These are phyloP conservation scores for Racocetra persica DNA, from an alignment of 371 early-diverging fungal species.

Conservation along the genomic window DNA sequence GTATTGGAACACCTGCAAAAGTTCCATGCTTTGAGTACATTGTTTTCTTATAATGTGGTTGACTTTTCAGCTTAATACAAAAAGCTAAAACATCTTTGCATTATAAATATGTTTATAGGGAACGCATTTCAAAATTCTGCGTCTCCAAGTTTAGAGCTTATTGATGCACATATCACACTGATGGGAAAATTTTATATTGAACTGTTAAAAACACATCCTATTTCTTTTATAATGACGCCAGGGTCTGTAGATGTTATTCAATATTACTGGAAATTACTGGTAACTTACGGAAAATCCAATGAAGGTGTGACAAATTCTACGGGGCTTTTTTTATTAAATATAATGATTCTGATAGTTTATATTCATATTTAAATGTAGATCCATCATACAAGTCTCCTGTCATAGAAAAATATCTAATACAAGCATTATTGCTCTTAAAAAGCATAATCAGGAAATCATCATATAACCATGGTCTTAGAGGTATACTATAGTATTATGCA, in stretches of 20 bases:
- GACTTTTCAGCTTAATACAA: not conserved
- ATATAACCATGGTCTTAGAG: conserved; percentile 35
- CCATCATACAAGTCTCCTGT: not conserved
- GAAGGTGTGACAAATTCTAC: conserved; percentile 37
- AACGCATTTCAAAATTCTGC: conserved; percentile 49
- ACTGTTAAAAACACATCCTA: conserved; percentile 72
- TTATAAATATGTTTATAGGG: conserved; percentile 16
- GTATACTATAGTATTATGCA: not conserved
- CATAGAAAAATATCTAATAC: conserved; percentile 30
- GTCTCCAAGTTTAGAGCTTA: conserved; percentile 48
- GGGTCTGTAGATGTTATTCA: conserved; percentile 69
- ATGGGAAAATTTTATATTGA: conserved; percentile 86
- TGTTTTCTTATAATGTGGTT: not conserved
- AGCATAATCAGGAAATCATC: conserved; percentile 26
- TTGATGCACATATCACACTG: conserved; percentile 68
- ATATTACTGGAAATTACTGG: conserved; percentile 80
- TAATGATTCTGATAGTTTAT: not conserved
- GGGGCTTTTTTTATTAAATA: too few relatives aligned
- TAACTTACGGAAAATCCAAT: conserved; percentile 47
- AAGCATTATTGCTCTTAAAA: conserved; percentile 34
- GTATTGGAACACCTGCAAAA: conserved; percentile 65
- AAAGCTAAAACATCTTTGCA: not conserved
- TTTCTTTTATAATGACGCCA: conserved; percentile 73
- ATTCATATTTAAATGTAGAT: conserved; percentile 16
- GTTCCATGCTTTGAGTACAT: conserved; percentile 57